Base-by-base conservation (phyloP, 1,139 yeast genomes). In the Sugiyamaella grinbergsii region DNA sequence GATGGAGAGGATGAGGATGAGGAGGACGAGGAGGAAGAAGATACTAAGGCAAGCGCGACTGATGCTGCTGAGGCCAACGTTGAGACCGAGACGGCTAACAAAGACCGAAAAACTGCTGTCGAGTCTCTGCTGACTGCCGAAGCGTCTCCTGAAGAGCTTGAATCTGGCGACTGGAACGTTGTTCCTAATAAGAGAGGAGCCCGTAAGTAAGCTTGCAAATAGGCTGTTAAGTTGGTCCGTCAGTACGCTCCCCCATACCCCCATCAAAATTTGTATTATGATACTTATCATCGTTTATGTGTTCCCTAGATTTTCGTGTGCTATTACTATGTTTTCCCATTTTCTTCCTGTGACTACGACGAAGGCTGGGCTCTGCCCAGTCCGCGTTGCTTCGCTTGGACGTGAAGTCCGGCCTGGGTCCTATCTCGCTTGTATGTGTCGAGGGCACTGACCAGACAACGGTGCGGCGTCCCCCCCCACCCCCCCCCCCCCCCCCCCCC, bases 121-220 rank as follows among this genome's bases (percentile, higher is more conserved):
- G 79, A 75, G 36, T 50, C 52, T 40, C 54, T 58, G 71, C 49
- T 72, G 73, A 36, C 50, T 29, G 51, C 58, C 22, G 63, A 55
- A 49, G 73, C 83, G 42, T 73, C 77, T 37, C 62, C 67, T 33
- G 68, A 62, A 43, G 73, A 76, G 48, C 68, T 79, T 24, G 75
- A 71, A 43, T 71, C 69, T 50, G 85, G 73, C 53, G 85, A 81
- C 44, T 82, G 88, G 88, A 82, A 81, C 69, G 80, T 79, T 60
- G 87, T 81, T 59, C 46, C 50, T 15, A 47, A 47, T 22, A 53
- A 51, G 42, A 41, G 57, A 45, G 23, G 38, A 13, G 56, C 44
- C 23, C 48, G 55, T 11, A 52, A 52, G 37, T 52, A 52, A 31
- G 2, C 36, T 19, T 10, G n/a, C 18, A 8, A 33, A 16, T 4